Conservation (phyloP, 2,329 filamentous ascomycete species). For the Verticillium dahliae region DNA sequence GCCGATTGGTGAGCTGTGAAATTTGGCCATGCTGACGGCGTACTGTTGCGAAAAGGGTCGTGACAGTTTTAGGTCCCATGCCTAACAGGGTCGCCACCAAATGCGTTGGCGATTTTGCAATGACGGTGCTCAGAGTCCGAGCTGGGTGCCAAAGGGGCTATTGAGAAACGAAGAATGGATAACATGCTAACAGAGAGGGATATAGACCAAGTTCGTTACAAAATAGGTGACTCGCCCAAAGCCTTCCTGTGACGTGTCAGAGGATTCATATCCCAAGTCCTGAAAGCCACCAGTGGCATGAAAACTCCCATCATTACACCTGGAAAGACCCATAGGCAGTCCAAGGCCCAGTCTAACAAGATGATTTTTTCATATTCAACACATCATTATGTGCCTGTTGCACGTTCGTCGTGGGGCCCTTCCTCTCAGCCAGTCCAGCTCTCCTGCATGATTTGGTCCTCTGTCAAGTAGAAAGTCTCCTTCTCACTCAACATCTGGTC, state of each 20-base stretch:
- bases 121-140: not conserved
- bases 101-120: slow-evolving; percentile 39
- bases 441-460: slow-evolving; percentile 15
- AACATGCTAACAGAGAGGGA: not conserved
- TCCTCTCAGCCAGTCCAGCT: not conserved
- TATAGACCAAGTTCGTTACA: not conserved
- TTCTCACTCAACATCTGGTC: slow-evolving; percentile 25
- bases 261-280: not conserved
- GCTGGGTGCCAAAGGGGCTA: not conserved
- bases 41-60: slow-evolving; percentile 44
- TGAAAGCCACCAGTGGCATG: not conserved
- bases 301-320: not conserved
- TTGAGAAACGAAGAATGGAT: not conserved
- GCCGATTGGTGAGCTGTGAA: slow-evolving; percentile 49
- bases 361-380: not conserved
- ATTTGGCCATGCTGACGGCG: slow-evolving; percentile 44
- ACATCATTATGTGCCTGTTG: not conserved
- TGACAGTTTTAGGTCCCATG: slow-evolving; percentile 57
- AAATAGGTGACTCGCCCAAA: not conserved
- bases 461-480: slow-evolving; percentile 25
- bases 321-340: not conserved
- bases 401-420: not conserved
- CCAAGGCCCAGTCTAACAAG: not conserved
- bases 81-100: slow-evolving; percentile 39
- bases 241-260: not conserved